phyloP scores from a whole-genome alignment of 2,329 filamentous ascomycete genomes.

The Pseudogymnoascus verrucosus region DNA sequence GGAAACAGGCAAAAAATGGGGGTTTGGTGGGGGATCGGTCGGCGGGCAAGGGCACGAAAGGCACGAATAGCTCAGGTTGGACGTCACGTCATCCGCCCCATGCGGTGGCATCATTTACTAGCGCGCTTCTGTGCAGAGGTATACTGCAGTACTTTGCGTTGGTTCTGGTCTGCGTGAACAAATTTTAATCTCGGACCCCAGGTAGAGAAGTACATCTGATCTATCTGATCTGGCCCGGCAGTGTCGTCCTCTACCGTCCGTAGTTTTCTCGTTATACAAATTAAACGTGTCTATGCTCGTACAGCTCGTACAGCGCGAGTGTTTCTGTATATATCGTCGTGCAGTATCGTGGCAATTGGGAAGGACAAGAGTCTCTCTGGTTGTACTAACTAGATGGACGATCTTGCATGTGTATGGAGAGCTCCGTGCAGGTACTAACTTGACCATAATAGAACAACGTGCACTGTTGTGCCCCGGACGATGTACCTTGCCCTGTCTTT shows the following conservation, averaged over 20 bases:
- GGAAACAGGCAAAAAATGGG: background rate
- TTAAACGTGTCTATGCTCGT: background rate
- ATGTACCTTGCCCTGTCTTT: background rate
- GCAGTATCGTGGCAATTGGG: background rate
- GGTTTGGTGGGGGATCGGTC: background rate
- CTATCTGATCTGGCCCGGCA: too few species aligned
- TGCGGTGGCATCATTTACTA: constrained; percentile 5
- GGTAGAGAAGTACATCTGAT: too few species aligned
- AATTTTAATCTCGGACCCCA: background rate
- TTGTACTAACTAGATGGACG: background rate
- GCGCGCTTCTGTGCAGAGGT: background rate
- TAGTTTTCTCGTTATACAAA: background rate
- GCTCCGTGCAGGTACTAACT: background rate
- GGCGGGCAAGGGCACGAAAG: background rate
- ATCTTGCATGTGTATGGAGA: background rate
- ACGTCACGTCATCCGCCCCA: constrained; percentile 4
- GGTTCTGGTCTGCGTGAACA: background rate
- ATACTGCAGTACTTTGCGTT: background rate
- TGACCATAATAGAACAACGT: background rate
- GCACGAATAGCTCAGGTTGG: constrained; percentile 2
- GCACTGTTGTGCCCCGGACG: background rate
- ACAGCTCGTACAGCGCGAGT: background rate
- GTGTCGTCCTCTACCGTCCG: background rate
- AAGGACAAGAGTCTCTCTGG: background rate
- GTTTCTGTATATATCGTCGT: background rate